Percentiles rank a stretch among this genome's conserved stretches.
These are phyloP conservation scores for Mollisiaceae sp. DNA, from an alignment of 2,329 filamentous ascomycete genomes.

Conservation along the genomic window DNA sequence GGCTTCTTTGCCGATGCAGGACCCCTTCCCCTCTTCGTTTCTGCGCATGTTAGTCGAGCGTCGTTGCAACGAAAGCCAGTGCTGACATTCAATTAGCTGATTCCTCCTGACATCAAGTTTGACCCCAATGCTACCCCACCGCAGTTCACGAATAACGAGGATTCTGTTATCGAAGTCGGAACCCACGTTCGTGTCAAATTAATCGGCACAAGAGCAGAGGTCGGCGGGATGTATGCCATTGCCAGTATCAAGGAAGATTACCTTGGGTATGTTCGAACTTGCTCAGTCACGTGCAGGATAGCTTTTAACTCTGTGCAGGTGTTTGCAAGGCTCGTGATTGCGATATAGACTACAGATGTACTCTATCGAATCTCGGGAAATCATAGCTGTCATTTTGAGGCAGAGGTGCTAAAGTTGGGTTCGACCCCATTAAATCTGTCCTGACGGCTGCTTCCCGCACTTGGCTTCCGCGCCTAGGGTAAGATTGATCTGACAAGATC, in stretches of 20 bases:
- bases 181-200: conserved; percentile 94
- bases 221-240: conserved; percentile 95
- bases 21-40: conserved; percentile 79
- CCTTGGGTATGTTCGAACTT: conserved; percentile 58
- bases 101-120: conserved; percentile 90
- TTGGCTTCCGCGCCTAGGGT: neutral
- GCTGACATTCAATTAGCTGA: conserved; percentile 64
- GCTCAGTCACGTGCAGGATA: neutral
- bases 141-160: conserved; percentile 93
- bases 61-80: neutral
- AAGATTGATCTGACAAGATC: neutral
- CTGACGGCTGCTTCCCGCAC: neutral
- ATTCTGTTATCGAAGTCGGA: conserved; percentile 90
- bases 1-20: conserved; percentile 90
- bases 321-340: conserved; percentile 36
- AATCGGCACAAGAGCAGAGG: conserved; percentile 90
- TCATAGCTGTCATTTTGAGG: neutral
- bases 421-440: neutral
- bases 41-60: conserved; percentile 44
- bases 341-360: neutral
- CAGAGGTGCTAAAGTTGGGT: neutral
- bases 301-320: conserved; percentile 29
- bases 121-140: conserved; percentile 96
- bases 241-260: conserved; percentile 93
- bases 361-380: conserved; percentile 1